Percentiles rank a stretch among this genome's conserved stretches.
phyloP scores from a whole-genome alignment of 208 protist species.

The Trypanosoma melophagium region DNA sequence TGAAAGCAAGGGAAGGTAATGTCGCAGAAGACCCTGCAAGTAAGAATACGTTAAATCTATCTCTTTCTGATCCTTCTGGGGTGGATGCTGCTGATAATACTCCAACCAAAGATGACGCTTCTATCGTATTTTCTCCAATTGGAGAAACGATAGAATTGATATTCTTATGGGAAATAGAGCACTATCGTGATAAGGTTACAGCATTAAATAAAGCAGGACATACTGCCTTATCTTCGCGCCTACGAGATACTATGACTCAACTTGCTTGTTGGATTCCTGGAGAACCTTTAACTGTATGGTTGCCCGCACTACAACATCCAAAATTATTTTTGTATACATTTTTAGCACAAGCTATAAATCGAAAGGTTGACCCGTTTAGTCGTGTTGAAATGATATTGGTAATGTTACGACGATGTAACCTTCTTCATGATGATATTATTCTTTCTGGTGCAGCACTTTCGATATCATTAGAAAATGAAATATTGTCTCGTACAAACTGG shows the following conservation, averaged over 20 bases:
- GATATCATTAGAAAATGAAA: slow-evolving; percentile 35
- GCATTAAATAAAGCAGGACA: slow-evolving; percentile 7
- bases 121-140: not conserved
- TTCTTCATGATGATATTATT: slow-evolving; percentile 59
- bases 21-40: not conserved
- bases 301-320: slow-evolving; percentile 60
- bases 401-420: slow-evolving; percentile 52
- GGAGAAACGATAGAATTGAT: slow-evolving; percentile 14
- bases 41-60: too few species aligned
- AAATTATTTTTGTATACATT: slow-evolving; percentile 37
- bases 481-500: slow-evolving; percentile 46
- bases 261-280: slow-evolving; percentile 21
- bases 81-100: not conserved
- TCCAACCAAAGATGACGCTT: not conserved
- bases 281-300: slow-evolving; percentile 43
- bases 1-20: not conserved
- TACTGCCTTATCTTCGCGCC: not conserved
- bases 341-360: slow-evolving; percentile 17
- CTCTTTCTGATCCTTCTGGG: not conserved
- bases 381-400: slow-evolving; percentile 51
- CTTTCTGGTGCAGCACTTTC: slow-evolving; percentile 64
- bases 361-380: slow-evolving; percentile 16
- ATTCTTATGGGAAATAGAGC: slow-evolving; percentile 20
- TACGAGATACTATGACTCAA: slow-evolving; percentile 1
- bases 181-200: slow-evolving; percentile 1